phyloP scores from a whole-genome alignment of 148 eudicot genomes.

The Rhododendron williamsianum region DNA sequence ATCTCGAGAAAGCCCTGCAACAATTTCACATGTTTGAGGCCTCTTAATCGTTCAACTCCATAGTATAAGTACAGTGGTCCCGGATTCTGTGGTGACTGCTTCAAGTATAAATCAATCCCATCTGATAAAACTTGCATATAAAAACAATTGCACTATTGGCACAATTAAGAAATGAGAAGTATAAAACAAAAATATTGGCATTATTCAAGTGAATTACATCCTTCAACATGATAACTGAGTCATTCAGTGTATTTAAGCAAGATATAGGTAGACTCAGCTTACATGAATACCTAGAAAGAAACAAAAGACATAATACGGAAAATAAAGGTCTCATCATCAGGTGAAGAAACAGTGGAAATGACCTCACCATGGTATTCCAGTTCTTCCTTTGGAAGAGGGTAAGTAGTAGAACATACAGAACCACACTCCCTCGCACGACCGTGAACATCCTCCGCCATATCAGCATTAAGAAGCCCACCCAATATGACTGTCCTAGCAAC shows the following conservation, averaged over 20 bases:
- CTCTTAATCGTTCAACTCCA: background rate
- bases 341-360: background rate
- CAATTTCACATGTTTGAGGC: slow-evolving; percentile 13
- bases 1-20: slow-evolving; percentile 85
- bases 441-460: slow-evolving; percentile 72
- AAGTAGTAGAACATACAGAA: slow-evolving; percentile 55
- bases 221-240: background rate
- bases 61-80: background rate
- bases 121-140: background rate
- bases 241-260: background rate
- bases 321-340: background rate
- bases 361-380: slow-evolving; percentile 61
- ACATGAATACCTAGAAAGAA: background rate
- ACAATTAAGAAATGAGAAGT: background rate
- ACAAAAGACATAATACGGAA: background rate
- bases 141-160: background rate
- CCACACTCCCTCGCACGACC: slow-evolving; percentile 65
- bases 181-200: background rate
- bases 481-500: slow-evolving; percentile 88
- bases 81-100: background rate
- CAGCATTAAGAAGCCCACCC: slow-evolving; percentile 64
- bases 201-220: background rate
- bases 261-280: background rate
- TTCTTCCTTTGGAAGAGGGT: slow-evolving; percentile 86
- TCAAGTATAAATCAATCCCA: background rate